These are phyloP conservation scores for Phytophthora syringae DNA, from an alignment of 352 stramenopile genomes.

Conservation along the genomic window DNA sequence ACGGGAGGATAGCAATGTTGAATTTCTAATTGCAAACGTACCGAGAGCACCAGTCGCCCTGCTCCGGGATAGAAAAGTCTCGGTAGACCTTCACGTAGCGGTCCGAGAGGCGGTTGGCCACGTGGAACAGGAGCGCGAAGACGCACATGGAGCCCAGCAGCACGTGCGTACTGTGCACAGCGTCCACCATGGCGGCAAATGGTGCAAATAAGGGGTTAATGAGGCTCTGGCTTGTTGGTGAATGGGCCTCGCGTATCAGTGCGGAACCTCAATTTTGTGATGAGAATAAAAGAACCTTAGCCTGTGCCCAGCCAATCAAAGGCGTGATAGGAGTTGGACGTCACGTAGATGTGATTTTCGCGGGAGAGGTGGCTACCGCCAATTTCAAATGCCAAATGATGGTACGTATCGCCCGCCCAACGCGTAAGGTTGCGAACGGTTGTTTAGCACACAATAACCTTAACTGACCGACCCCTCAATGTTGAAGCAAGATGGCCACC, in stretches of 20 bases:
- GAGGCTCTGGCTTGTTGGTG: conserved; percentile 4
- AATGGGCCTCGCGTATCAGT: conserved; percentile 36
- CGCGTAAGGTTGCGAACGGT: too few species aligned
- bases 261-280: too few species aligned
- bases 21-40: conserved; percentile 24
- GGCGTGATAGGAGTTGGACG: neutral
- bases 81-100: conserved; percentile 68
- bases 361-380: conserved; percentile 1
- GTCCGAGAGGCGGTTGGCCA: conserved; percentile 56
- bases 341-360: neutral
- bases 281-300: neutral
- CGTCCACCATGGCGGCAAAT: conserved; percentile 15
- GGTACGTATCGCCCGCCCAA: neutral
- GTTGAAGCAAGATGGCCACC: too few species aligned
- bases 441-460: too few species aligned
- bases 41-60: conserved; percentile 85
- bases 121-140: conserved; percentile 67
- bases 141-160: conserved; percentile 57
- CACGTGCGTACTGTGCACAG: conserved; percentile 46
- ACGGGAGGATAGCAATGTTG: neutral
- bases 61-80: conserved; percentile 70
- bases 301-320: neutral
- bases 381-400: neutral
- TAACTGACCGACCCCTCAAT: too few species aligned
- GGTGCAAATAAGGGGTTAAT: neutral